Percentiles rank a stretch among this genome's conserved stretches.
Evolutionary conservation across 768 basidiomycete genomes (phyloP).

Genomic region (Naganishia friedmannii): DNA sequence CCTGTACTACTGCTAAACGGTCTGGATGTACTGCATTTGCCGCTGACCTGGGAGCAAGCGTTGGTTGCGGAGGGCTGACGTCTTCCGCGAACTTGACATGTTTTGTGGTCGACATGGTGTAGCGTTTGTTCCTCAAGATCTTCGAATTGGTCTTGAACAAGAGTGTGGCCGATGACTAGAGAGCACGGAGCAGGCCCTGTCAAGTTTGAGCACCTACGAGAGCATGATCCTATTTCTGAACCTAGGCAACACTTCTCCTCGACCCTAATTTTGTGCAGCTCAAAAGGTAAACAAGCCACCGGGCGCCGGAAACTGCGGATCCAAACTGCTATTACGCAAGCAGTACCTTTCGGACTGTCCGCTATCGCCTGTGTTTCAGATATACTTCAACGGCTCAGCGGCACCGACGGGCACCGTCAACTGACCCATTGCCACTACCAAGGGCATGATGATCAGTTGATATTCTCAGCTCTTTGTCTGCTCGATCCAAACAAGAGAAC

Average conservation of each 20-base stretch:
- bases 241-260: too few relatives aligned
- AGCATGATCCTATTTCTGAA: too few relatives aligned
- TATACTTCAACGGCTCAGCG: too few relatives aligned
- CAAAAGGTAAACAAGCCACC: slow-evolving; percentile 11
- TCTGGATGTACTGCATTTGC: slow-evolving; percentile 19
- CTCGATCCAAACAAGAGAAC: background rate
- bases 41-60: background rate
- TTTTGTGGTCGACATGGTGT: slow-evolving; percentile 1
- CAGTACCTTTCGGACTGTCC: background rate
- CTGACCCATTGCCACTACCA: background rate
- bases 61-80: background rate
- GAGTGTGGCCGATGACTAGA: too few relatives aligned
- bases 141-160: background rate
- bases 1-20: slow-evolving; percentile 16
- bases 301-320: background rate
- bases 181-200: background rate
- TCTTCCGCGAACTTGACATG: slow-evolving; percentile 20
- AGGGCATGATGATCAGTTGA: background rate
- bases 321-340: slow-evolving; percentile 15
- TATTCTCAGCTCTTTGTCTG: background rate
- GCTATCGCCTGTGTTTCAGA: slow-evolving; percentile 22
- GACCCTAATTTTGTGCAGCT: too few relatives aligned
- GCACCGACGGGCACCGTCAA: background rate
- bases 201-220: background rate
- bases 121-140: background rate